These are phyloP conservation scores for Dendrobium officinale DNA, from an alignment of 106 monocot species.

Conservation along the genomic window DNA sequence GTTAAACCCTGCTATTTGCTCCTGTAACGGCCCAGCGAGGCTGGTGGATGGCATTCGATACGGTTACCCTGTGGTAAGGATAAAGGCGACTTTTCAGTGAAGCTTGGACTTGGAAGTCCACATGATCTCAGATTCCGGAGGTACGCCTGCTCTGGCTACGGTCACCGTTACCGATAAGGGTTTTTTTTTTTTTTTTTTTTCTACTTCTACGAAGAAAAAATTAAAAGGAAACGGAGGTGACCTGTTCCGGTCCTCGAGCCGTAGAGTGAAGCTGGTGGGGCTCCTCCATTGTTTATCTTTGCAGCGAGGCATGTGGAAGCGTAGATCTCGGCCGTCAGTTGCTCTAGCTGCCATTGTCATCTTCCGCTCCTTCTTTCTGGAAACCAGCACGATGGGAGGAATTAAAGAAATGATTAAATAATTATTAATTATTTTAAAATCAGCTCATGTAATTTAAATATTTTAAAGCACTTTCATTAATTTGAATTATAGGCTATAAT, in stretches of 20 bases:
- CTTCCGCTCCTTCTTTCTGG: constrained; percentile 7
- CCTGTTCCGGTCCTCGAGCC: constrained; percentile 6
- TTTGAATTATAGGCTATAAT: no score
- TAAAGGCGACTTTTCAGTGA: not conserved
- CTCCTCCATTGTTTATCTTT: not conserved
- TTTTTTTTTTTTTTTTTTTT: not conserved
- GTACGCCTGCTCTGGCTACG: not conserved
- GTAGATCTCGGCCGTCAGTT: not conserved
- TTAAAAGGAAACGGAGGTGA: not conserved
- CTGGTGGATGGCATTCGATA: not conserved
- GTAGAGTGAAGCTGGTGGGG: not conserved
- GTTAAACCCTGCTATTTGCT: not conserved
- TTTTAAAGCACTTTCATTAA: no score
- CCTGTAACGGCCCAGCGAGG: not conserved
- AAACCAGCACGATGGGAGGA: not conserved
- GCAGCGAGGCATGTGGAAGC: not conserved
- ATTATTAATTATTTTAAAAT: no score
- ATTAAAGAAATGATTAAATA: no score
- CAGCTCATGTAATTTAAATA: no score
- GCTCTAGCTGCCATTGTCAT: not conserved
- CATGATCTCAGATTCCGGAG: no score
- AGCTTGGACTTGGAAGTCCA: not conserved
- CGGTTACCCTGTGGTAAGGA: not conserved
- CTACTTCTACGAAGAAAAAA: not conserved
- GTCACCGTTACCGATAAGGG: not conserved